Evolutionary conservation across 2,329 filamentous ascomycete genomes (phyloP), one percentile per base, ranked within the genome.

Genomic region (Ophiostoma triangulosporum): DNA sequence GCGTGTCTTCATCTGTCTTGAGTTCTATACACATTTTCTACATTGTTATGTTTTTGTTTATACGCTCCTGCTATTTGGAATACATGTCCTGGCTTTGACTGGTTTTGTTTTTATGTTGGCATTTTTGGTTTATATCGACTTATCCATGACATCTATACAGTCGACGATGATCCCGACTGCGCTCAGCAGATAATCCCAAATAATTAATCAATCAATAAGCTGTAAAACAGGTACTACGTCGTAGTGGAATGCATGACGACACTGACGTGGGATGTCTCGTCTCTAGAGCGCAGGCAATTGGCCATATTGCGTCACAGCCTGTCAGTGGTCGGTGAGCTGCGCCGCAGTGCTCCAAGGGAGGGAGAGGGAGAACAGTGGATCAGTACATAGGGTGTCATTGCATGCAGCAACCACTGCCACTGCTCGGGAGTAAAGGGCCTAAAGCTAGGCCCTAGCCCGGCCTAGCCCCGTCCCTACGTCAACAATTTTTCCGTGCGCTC

Each of bases 381-480:
- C n/a, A n/a, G n/a, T n/a, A n/a, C n/a, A n/a, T n/a, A n/a, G n/a
- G n/a, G n/a, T n/a, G n/a, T n/a, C n/a, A n/a, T n/a, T n/a, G n/a
- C 31, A 33, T 14, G 31, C 31, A 33, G 11, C 9, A 14, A 33
- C 31, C 29, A 33, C 9, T 33, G 31, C 9, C 15, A 33, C 9
- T 14, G 31, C 31, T 33, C 9, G 9, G 15, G 9, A 6, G 31
- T 33, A 33, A 33, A 31, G 24, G 40, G 14, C 12, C 43, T 15
- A 26, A 6, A 22, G 9, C 11, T 29, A 6, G 22, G n/a, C n/a
- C 43, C 43, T 3, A 33, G 31, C 11, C 24, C 14, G 26, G 43
- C 15, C n/a, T 31, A 46, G 43, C 26, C 26, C 15, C 26, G 45
- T 20, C 32, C 36, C 48, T 38, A 54, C 52, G 52, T 54, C 52